phyloP scores from a whole-genome alignment of 2,329 filamentous ascomycete genomes.

The Chaetoscypha palmicola region DNA sequence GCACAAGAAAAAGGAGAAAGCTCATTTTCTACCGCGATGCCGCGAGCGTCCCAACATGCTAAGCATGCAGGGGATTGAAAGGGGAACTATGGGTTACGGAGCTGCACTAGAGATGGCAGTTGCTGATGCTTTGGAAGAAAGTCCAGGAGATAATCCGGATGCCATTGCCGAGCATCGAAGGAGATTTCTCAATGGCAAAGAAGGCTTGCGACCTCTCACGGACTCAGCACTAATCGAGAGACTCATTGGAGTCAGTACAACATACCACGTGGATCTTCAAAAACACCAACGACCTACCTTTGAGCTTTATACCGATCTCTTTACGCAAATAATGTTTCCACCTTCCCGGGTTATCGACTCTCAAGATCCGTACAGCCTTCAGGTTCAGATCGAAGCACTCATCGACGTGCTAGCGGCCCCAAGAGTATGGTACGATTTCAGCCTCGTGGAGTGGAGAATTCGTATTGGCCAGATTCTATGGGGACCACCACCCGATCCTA shows the following conservation, averaged over 20 bases:
- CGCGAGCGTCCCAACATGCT: conserved; percentile 56
- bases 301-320: conserved; percentile 57
- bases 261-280: conserved; percentile 48
- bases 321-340: conserved; percentile 51
- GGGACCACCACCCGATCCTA: conserved; percentile 44
- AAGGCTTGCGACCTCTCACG: conserved; percentile 44
- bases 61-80: conserved; percentile 64
- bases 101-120: conserved; percentile 50
- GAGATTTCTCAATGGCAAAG: conserved; percentile 31
- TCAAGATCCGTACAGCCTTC: conserved; percentile 54
- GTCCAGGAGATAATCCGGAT: conserved; percentile 3
- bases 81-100: conserved; percentile 62
- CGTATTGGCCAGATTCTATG: conserved; percentile 66
- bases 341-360: conserved; percentile 49
- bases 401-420: conserved; percentile 57
- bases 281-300: conserved; percentile 43
- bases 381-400: conserved; percentile 63
- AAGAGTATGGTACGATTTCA: conserved; percentile 69
- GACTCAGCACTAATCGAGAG: conserved; percentile 53
- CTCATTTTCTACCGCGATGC: conserved; percentile 27
- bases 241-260: conserved; percentile 44
- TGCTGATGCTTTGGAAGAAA: conserved; percentile 14
- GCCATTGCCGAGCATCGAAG: conserved; percentile 20
- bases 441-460: conserved; percentile 67
- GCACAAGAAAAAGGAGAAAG: conserved; percentile 17